Evolutionary conservation across 495 filamentous ascomycete species (phyloP), one percentile per base, ranked within the genome.

Genomic region (Stereocaulon alpinum): DNA sequence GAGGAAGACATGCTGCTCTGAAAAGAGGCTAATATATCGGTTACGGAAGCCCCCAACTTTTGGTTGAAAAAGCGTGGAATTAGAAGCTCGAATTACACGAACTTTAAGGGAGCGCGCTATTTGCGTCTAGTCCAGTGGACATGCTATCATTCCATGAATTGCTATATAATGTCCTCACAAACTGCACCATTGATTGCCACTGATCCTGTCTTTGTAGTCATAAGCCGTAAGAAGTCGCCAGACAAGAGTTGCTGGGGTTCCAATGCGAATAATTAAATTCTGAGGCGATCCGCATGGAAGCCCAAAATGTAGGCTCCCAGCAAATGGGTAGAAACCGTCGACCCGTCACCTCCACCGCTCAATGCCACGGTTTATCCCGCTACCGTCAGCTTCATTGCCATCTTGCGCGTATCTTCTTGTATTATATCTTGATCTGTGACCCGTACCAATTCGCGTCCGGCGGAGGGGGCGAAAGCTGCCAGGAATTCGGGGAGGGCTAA

Each of bases 1-100:
- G 78, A 79, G 54, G 71, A 70, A 43, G 78, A 74, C 77, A 81
- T 80, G 63, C 62, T 73, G 54, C 44, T 60, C 37, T 40, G 47
- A 22, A 60, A 44, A 40, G 47, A 37, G 61, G 59, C 44, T 50
- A 50, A 40, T 51, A 32, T 59, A 49, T 50, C 56, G 40, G 34
- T 49, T 59, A 51, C 30, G 34, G 53, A 49, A 41, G 62, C 62
- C n/a, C 58, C 43, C 45, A 34, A 63, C 37, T 44, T 24, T 20
- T 37, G 42, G 57, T 49, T 56, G 24, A 48, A 51, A 40, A 48
- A 42, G 48, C 37, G 22, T 40, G 52, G 45, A 52, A 48, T 55
- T 45, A 49, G 18, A 27, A 42, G 57, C 20, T 41, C 32, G 45
- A 24, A 49, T 34, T 60, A 60, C 37, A 20, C 30, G 27, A 34